Base-by-base conservation (phyloP, 78 protist genomes). In the Diacronema lutheri region DNA sequence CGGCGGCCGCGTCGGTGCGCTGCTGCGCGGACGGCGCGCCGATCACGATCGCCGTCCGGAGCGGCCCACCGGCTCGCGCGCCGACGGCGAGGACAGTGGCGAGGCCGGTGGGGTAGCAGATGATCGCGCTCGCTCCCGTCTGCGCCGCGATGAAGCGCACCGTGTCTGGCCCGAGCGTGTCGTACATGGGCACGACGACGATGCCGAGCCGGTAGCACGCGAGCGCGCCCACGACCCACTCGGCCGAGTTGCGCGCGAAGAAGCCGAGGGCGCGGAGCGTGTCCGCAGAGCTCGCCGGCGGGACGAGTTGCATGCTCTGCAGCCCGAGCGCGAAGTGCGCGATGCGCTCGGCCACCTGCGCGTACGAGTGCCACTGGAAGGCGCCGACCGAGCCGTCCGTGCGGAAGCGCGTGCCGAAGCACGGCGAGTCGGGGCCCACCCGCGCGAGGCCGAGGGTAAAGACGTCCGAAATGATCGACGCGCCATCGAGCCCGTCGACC, bases 161-260 rank as follows among this genome's bases (percentile, higher is more conserved):
- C 29, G 95, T 88, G 44, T 86, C 83, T 4, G 40, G 60, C 41
- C 94, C 94, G 2, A 90, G 88, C 9, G 94, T 86, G 86, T 89
- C 92, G 73, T 92, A 90, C 50, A 92, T 78, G 12, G 94, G 84
- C 29, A 90, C 89, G 69, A 33, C 26, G 31, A 82, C 35, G 26
- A 78, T 16, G 56, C 20, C 29, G 58, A 6, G 9, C 29, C 46
- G 9, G 57, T 73, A 20, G 83, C 86, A 86, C 62, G 91, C 86
- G 86, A 9, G 26, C 29, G 60, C 85, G 31, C 20, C 60, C n/a
- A 81, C 40, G 44, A 66, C 33, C 85, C 85, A 74, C 29, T 74
- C 81, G 61, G n/a, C 35, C 19, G 31, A 31, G 81, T 74, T 74
- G 13, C 55, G 50, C 44, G 7, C 13, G 81, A 7, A 74, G 65